A percentile compares a stretch with the other conserved stretches of the same genome.
These are phyloP conservation scores for Golubevia pallescens DNA, from an alignment of 1,284 basidiomycete species.

Conservation along the genomic window DNA sequence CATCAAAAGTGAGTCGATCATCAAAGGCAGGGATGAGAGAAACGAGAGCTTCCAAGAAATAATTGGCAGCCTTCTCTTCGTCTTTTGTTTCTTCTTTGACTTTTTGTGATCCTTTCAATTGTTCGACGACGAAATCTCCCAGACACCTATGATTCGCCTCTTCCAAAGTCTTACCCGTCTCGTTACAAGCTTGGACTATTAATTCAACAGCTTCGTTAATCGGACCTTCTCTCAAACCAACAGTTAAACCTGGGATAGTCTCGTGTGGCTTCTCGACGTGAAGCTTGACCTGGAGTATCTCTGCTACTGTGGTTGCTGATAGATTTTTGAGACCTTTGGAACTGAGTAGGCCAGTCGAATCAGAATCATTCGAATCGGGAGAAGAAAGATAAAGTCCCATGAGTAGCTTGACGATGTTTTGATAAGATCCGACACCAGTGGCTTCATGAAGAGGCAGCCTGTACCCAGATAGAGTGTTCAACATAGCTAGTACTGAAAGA, in stretches of 20 bases:
- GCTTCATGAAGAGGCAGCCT: slow-evolving; percentile 36
- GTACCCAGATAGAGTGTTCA: slow-evolving; percentile 51
- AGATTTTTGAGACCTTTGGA: slow-evolving; percentile 25
- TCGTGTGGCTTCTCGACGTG: slow-evolving; percentile 40
- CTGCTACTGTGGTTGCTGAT: slow-evolving; percentile 24
- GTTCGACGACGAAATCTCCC: slow-evolving; percentile 24
- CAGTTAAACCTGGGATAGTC: slow-evolving; percentile 25
- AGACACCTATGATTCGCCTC: slow-evolving; percentile 13
- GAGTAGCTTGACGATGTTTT: slow-evolving; percentile 42
- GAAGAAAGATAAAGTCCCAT: slow-evolving; percentile 41
- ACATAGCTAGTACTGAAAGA: slow-evolving; percentile 39
- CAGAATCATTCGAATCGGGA: slow-evolving; percentile 3
- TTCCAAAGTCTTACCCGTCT: slow-evolving; percentile 27
- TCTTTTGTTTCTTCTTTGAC: slow-evolving; percentile 4
- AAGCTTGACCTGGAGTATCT: slow-evolving; percentile 33
- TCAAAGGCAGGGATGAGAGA: slow-evolving; percentile 27
- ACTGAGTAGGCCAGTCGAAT: slow-evolving; percentile 16
- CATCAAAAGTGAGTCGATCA: slow-evolving; percentile 16
- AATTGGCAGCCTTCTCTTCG: neutral
- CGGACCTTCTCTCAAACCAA: slow-evolving; percentile 32
- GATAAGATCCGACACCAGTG: slow-evolving; percentile 40
- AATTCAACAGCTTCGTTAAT: slow-evolving; percentile 38
- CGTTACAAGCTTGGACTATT: slow-evolving; percentile 21
- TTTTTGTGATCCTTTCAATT: slow-evolving; percentile 12
- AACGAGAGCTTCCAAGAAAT: too few species aligned